Evolutionary conservation across 1,139 yeast species (phyloP), one percentile per base, ranked within the genome.

Genomic region (Diutina neorugosa): DNA sequence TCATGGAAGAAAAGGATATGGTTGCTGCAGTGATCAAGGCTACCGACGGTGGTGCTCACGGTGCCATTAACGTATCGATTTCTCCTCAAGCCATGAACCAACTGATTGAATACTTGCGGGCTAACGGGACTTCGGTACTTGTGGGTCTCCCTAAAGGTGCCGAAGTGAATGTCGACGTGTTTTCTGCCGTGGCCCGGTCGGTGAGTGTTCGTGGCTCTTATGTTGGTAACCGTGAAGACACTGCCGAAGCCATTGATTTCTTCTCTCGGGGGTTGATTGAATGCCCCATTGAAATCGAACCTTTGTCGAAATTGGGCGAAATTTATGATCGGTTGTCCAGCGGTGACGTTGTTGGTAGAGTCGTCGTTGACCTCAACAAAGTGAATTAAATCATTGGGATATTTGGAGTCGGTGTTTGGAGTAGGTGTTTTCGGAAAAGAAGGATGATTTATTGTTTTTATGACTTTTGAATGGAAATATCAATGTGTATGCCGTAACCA

Each of bases 71-170:
- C 69, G 89, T 86, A 57, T 86, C 94, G 49, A 91, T 84, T 54
- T 82, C 94, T 53, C 86, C 81, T 66, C 70, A 69, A 55, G 94
- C 94, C 56, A 83, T 86, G 62, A 71, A 78, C 54, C 83, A 80
- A 63, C 84, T 93, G 20, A 74, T 82, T 58, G 74, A 78, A 58
- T 86, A 82, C 69, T 86, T 84, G 55, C 80, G 93, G 69, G 70
- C 88, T 37, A 74, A 80, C 55, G 95, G 95, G 67, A 81, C 86
- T 58, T 86, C 84, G 64, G 93, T 86, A 53, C 73, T 84, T 62
- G 93, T 86, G 60, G 94, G 94, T 61, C 74, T 86, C 63, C 94
- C 94, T 59, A 86, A 86, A 50, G 79, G 78, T 61, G 87, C 91
- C 54, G 75, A 77, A 63, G 79, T 78, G 60, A 70, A 72, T 57